phyloP scores from a whole-genome alignment of 805 yeast species.

The Maudiozyma turicensis region DNA sequence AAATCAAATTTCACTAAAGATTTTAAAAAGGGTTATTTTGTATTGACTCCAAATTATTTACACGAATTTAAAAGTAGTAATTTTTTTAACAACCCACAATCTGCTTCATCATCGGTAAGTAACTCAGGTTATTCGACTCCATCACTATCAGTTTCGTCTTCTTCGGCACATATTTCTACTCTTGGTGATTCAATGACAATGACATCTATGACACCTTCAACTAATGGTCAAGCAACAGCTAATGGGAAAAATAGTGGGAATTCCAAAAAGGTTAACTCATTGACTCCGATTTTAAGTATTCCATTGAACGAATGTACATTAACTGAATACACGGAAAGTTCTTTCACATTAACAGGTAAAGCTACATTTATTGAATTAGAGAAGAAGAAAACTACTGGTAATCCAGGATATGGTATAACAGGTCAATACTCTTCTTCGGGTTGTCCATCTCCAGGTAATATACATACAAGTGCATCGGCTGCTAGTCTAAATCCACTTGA shows the following conservation, averaged over 20 bases:
- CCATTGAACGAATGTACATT: conserved; percentile 30
- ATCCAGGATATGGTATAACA: background rate
- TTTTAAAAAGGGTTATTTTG: conserved; percentile 56
- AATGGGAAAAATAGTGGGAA: background rate
- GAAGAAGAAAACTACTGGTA: conserved; percentile 7
- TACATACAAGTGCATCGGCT: background rate
- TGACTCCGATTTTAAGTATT: conserved; percentile 35
- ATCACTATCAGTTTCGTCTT: background rate
- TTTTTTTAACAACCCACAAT: conserved; percentile 16
- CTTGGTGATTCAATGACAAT: background rate
- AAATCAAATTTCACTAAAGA: conserved; percentile 54
- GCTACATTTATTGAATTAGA: conserved; percentile 14
- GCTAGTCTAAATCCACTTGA: background rate
- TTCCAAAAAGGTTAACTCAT: conserved; percentile 11
- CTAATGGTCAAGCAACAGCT: background rate
- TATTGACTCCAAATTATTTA: conserved; percentile 53
- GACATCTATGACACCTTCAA: background rate
- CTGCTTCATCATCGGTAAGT: background rate
- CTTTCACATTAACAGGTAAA: conserved; percentile 33
- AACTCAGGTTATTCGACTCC: background rate
- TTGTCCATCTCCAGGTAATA: background rate
- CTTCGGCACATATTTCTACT: background rate
- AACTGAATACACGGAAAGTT: conserved; percentile 29
- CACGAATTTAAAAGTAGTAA: conserved; percentile 50
- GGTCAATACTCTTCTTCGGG: background rate